These are phyloP conservation scores for Septoria linicola DNA, from an alignment of 2,329 filamentous ascomycete genomes.

Conservation along the genomic window DNA sequence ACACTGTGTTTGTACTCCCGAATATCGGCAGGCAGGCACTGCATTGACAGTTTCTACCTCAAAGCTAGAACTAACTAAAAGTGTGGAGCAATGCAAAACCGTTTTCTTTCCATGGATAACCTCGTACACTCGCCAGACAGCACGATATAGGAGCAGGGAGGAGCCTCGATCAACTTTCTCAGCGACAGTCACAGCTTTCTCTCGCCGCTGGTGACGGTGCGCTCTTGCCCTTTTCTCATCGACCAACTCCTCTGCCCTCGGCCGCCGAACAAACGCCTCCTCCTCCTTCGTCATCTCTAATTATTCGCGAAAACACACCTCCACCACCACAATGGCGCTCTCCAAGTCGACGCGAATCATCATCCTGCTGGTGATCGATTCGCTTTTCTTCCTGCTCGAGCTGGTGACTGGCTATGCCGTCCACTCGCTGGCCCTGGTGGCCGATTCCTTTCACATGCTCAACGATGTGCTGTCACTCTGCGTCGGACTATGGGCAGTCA, in stretches of 20 bases:
- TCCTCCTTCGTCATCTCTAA: constrained; percentile 2
- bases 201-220: no score
- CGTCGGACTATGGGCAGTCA: constrained; percentile 94
- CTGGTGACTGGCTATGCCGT: constrained; percentile 81
- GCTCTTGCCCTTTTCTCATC: no score
- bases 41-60: no score
- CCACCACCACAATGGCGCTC: constrained; percentile 64
- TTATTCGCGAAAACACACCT: not conserved
- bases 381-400: constrained; percentile 86
- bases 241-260: not conserved
- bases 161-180: no score
- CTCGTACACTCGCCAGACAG: no score
- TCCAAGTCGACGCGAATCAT: constrained; percentile 91
- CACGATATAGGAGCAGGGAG: no score
- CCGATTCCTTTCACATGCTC: constrained; percentile 98
- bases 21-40: no score
- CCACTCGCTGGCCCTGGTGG: constrained; percentile 87
- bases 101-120: not conserved
- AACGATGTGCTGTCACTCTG: constrained; percentile 95
- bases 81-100: no score
- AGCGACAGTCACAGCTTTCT: no score
- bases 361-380: constrained; percentile 88
- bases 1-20: no score
- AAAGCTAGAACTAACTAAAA: no score
- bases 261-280: constrained; percentile 1